A percentile compares a stretch with the other conserved stretches of the same genome.
phyloP scores from a whole-genome alignment of 192 early-diverging fungal genomes.

The Thoreauomyces humboldtii region DNA sequence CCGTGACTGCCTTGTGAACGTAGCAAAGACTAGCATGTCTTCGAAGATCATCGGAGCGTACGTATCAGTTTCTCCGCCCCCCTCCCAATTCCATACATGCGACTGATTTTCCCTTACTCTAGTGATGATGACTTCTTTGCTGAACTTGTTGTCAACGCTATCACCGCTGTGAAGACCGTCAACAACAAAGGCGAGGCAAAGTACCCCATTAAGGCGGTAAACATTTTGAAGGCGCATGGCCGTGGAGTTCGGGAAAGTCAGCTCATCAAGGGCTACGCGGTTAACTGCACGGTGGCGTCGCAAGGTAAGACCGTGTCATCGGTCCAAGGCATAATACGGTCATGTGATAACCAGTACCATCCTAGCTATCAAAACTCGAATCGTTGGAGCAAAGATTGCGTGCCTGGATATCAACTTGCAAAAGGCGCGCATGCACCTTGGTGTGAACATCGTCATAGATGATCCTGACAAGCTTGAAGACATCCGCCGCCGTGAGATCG shows the following conservation, averaged over 20 bases:
- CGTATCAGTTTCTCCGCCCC: constrained; percentile 21
- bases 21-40: constrained; percentile 97
- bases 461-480: constrained; percentile 97
- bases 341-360: too few species aligned
- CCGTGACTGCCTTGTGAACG: constrained; percentile 88
- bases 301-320: constrained; percentile 54
- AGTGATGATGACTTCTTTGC: constrained; percentile 96
- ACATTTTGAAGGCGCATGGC: constrained; percentile 96
- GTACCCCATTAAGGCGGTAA: constrained; percentile 97
- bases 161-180: constrained; percentile 86
- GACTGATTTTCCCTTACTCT: background rate
- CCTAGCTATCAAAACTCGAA: constrained; percentile 83
- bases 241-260: constrained; percentile 84
- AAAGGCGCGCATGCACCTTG: constrained; percentile 96
- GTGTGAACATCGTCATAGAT: constrained; percentile 97
- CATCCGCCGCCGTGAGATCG: constrained; percentile 89
- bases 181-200: constrained; percentile 80
- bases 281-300: constrained; percentile 96
- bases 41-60: constrained; percentile 97
- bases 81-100: too few species aligned
- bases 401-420: constrained; percentile 98
- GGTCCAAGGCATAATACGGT: background rate
- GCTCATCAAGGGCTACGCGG: constrained; percentile 90
- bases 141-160: constrained; percentile 90
- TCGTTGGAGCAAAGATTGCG: constrained; percentile 90